Evolutionary conservation across 2,329 filamentous ascomycete species (phyloP).

Genomic region (Paraphaeosphaeria minitans): DNA sequence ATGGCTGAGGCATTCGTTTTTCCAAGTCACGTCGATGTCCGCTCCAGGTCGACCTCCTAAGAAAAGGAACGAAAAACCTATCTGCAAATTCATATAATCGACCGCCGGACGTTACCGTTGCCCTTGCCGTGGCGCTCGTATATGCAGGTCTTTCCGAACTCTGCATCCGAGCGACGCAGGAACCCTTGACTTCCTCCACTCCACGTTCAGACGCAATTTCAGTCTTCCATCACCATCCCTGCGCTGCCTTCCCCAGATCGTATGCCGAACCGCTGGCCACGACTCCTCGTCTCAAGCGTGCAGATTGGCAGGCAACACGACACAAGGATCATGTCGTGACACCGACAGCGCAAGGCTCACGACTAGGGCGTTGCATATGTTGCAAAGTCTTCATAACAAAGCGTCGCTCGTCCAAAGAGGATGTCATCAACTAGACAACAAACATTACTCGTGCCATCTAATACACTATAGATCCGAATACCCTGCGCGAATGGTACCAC

Average conservation of each 20-base stretch:
- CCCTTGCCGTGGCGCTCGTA: conserved; percentile 13
- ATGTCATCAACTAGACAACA: background rate
- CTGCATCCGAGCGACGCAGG: conserved; percentile 2
- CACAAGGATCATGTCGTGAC: conserved; percentile 4
- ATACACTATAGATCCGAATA: background rate
- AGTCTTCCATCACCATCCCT: conserved; percentile 5
- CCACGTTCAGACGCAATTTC: conserved; percentile 2
- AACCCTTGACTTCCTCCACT: background rate
- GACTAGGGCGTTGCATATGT: conserved; percentile 11
- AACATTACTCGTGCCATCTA: background rate
- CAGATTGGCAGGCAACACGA: background rate
- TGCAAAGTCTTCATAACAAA: conserved; percentile 7
- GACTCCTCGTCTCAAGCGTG: conserved; percentile 2
- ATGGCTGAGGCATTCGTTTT: background rate
- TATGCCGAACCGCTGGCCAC: background rate
- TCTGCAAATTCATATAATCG: background rate
- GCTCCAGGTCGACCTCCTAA: background rate
- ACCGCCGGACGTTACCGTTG: background rate
- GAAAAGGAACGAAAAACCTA: background rate
- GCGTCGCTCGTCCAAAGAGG: background rate
- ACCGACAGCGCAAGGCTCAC: conserved; percentile 7
- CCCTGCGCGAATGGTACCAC: conserved; percentile 21
- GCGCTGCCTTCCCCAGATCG: background rate
- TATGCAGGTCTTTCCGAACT: conserved; percentile 20
- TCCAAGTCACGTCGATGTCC: background rate